Evolutionary conservation across 805 yeast species (phyloP).

Genomic region (Candida fluviatilis): DNA sequence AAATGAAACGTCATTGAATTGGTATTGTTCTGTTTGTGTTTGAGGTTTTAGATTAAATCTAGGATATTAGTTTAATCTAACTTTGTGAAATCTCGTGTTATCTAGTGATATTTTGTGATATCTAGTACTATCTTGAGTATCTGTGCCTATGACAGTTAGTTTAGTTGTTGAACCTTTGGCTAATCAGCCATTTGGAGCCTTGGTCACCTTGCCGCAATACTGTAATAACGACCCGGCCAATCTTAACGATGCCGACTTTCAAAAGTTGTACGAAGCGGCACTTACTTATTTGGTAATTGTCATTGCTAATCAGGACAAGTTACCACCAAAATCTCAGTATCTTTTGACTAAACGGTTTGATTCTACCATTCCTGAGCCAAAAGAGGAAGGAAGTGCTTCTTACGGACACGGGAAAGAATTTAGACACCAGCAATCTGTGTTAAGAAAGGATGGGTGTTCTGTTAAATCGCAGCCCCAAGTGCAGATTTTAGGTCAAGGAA

Average conservation of each 20-base stretch:
- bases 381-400: conserved; percentile 39
- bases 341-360: conserved; percentile 73
- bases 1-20: no score
- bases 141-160: conserved; percentile 8
- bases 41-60: no score
- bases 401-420: conserved; percentile 84
- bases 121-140: background rate
- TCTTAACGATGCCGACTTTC: conserved; percentile 63
- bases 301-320: conserved; percentile 64
- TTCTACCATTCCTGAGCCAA: conserved; percentile 51
- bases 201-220: conserved; percentile 58
- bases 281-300: conserved; percentile 68
- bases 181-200: conserved; percentile 64
- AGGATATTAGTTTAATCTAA: no score
- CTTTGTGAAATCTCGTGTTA: no score
- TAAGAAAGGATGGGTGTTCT: conserved; percentile 75
- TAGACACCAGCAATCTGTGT: conserved; percentile 51
- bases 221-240: conserved; percentile 66
- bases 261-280: conserved; percentile 56
- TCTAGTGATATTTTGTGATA: background rate
- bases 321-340: conserved; percentile 74
- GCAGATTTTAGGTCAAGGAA: conserved; percentile 83
- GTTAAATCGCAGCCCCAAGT: conserved; percentile 86
- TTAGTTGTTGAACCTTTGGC: conserved; percentile 41
- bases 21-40: no score